Base-by-base conservation (phyloP, 2,329 filamentous ascomycete species). In the Microcyclospora pomicola region DNA sequence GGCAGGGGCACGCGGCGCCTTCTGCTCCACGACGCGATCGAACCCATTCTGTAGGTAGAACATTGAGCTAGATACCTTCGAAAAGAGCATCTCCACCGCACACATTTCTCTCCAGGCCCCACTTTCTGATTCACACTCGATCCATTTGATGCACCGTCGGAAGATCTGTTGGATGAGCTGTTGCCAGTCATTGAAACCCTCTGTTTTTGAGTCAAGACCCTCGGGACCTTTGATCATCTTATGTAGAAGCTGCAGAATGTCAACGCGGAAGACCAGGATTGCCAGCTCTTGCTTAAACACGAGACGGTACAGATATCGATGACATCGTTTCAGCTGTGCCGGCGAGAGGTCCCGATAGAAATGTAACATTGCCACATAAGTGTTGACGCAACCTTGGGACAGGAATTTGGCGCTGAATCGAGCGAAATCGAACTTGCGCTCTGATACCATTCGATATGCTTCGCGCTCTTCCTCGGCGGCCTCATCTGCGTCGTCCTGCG, bases 211-310 rank as follows among this genome's bases (percentile, higher is more conserved):
- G 52, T 87, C 77, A 27, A 96, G 63, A 1, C 80, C 75, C 41
- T 83, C 75, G 0, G 84, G 82, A 0, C 88, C 88, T 57, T 92
- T 92, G 59, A 96, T 81, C 76, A 98, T 87, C 53, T 77, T 80
- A 55, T 94, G 78, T 35, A 98, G 78, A 1, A 96, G 69, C 32
- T 82, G 77, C 34, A 98, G 75, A 28, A 95, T 93, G 55, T 96
- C 91, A 5, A 94, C 74, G 9, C 88, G 77, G 61, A 86, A 96
- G 1, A 98, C 69, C 64, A 95, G 74, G 15, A 95, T 79, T 40
- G 78, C 79, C 65, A 91, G 78, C 34, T 95, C 84, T 59, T 93
- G 82, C 62, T 96, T 98, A 67, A 96, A 96, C 0, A 86, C 86
- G 9, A 93, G 71, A 0, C 88, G 80, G 54, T 96, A 92, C 53